Evolutionary conservation across 139 green algal species (phyloP).

Genomic region (Pleodorina starrii): DNA sequence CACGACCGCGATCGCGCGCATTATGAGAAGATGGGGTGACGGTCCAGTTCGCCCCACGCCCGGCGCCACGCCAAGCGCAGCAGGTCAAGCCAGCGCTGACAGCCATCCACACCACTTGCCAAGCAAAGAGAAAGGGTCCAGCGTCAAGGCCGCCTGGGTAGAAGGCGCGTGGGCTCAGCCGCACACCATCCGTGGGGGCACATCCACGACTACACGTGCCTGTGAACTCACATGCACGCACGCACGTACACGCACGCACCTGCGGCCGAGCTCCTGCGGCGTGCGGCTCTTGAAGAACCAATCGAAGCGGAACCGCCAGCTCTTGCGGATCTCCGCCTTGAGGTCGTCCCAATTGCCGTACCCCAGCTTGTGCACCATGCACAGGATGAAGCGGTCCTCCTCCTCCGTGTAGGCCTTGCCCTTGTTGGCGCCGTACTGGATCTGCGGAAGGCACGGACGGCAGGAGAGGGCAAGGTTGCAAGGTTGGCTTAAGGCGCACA

Average conservation of each 20-base stretch:
- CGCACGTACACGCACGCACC: slow-evolving; percentile 65
- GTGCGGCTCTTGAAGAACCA: slow-evolving; percentile 99
- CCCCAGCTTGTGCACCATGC: slow-evolving; percentile 96
- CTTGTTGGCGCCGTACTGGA: slow-evolving; percentile 96
- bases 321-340: slow-evolving; percentile 93
- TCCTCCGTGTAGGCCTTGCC: slow-evolving; percentile 99
- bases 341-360: slow-evolving; percentile 99
- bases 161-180: too few species aligned
- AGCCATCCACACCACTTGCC: too few species aligned
- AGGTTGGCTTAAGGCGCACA: too few species aligned
- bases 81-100: slow-evolving; percentile 39
- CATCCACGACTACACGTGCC: too few species aligned
- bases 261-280: slow-evolving; percentile 76
- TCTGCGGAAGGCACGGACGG: slow-evolving; percentile 53
- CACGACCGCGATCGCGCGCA: neutral
- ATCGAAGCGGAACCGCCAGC: slow-evolving; percentile 98
- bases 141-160: too few species aligned
- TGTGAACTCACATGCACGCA: too few species aligned
- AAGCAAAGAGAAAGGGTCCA: too few species aligned
- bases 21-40: neutral
- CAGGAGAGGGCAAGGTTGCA: neutral
- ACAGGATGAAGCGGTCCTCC: slow-evolving; percentile 99
- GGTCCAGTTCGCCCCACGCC: too few species aligned
- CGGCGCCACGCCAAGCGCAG: too few species aligned
- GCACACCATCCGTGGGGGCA: too few species aligned